Percentiles rank a stretch among this genome's conserved stretches.
Evolutionary conservation across 208 protist genomes (phyloP).

Genomic region (Trypanosoma avium): DNA sequence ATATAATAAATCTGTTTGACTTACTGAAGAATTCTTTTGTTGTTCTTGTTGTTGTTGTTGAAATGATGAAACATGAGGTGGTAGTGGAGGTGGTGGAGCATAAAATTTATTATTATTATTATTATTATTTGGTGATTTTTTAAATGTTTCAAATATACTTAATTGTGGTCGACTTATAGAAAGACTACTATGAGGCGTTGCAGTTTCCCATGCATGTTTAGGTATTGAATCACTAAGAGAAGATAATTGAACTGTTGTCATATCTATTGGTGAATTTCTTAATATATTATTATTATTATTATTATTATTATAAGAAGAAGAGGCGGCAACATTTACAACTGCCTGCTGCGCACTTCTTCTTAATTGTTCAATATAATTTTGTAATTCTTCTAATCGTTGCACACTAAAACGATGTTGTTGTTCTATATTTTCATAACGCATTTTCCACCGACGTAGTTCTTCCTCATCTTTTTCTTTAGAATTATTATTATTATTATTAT

Average conservation of each 20-base stretch:
- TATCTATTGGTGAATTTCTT: background rate
- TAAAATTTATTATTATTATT: too few species aligned
- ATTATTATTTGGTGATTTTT: too few species aligned
- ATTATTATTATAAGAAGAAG: too few species aligned
- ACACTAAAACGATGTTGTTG: constrained; percentile 24
- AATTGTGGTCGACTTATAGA: constrained; percentile 7
- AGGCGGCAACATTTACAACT: constrained; percentile 20
- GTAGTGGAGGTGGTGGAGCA: background rate
- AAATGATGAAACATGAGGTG: too few species aligned
- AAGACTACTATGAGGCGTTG: constrained; percentile 3
- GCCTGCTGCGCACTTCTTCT: constrained; percentile 22
- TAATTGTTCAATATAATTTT: constrained; percentile 39
- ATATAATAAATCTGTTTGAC: too few species aligned
- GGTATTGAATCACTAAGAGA: constrained; percentile 13
- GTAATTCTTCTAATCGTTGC: constrained; percentile 28
- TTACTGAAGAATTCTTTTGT: background rate
- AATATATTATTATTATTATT: too few species aligned
- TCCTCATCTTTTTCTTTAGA: constrained; percentile 2
- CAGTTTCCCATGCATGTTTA: background rate
- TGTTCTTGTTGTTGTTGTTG: too few species aligned
- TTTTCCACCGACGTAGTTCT: constrained; percentile 22
- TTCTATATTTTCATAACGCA: constrained; percentile 15
- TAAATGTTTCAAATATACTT: too few species aligned
- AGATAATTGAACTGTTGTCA: constrained; percentile 20
- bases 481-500: background rate